These are phyloP conservation scores for Apiospora hydei DNA, from an alignment of 2,329 filamentous ascomycete species.

Conservation along the genomic window DNA sequence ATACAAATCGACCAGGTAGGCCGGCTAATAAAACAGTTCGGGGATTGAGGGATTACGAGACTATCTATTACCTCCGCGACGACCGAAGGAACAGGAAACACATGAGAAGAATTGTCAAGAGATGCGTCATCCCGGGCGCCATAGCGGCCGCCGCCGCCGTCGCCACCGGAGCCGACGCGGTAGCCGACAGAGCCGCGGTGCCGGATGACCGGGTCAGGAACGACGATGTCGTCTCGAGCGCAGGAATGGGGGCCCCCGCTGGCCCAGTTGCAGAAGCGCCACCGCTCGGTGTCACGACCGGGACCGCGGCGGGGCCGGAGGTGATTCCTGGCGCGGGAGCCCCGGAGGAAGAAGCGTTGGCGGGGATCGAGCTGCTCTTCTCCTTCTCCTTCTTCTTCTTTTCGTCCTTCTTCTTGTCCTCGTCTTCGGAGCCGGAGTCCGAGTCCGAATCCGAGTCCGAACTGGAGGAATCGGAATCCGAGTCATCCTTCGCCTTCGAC, in stretches of 20 bases:
- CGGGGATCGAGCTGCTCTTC: not conserved
- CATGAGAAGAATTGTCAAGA: not conserved
- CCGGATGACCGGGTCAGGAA: not conserved
- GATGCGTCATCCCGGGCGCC: not conserved
- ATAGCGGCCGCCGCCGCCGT: not conserved
- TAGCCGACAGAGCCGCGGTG: constrained; percentile 4
- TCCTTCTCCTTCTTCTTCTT: not conserved
- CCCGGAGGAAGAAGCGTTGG: not conserved
- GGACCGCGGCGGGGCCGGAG: not conserved
- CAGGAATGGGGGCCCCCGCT: no score
- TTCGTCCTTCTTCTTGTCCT: not conserved
- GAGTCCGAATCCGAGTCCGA: not conserved
- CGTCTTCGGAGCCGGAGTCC: not conserved
- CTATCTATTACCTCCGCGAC: not conserved
- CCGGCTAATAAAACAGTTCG: not conserved
- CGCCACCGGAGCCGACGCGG: not conserved
- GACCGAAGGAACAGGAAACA: not conserved
- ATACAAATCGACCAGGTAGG: not conserved
- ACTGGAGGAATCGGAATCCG: not conserved
- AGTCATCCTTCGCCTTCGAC: not conserved
- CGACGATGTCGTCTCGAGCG: no score
- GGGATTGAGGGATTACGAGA: no score
- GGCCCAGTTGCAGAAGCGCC: no score
- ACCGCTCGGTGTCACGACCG: not conserved
- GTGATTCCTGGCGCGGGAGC: not conserved